Evolutionary conservation across 1,139 yeast species (phyloP), one percentile per base, ranked within the genome.

Genomic region (Pichia sp.): DNA sequence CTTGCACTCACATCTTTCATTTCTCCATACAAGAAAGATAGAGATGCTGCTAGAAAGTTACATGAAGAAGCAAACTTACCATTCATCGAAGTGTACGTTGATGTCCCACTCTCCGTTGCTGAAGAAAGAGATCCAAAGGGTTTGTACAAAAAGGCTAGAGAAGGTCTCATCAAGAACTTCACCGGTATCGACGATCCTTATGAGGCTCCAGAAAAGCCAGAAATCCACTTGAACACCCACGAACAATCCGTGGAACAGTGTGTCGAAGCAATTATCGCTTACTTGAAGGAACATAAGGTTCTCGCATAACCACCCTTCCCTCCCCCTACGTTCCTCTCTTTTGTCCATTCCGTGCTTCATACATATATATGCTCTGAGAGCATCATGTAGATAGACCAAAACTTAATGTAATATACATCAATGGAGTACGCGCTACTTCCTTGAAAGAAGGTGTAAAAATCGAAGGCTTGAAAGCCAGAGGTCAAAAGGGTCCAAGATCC

Each of bases 41-140:
- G 97, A 62, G 77, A 76, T 41, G 72, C 70, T 49, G 97, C 96
- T 22, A 75, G 97, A 56, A 78, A 79, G 56, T 67, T 87, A 49
- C 97, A 88, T 59, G 74, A 72, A 44, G 76, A 78, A 46, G 77
- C 80, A 46, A 71, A 72, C 29, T 66, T 88, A 47, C 91, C 94
- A 35, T 88, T 88, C 52, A 72, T 88, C 39, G 97, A 88, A 65
- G 94, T 88, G 10, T 86, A 64, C 49, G 87, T 88, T 32, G 96
- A 88, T 58, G 96, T 86, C 33, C 96, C 97, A 23, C 69, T 88
- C 36, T 87, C 80, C 51, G 86, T 87, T 42, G 97, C 96, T 36
- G 97, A 88, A 66, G 73, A 84, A 62, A 83, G 97, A 63, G 97
- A 88, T 61, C 97, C 97, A 46, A 88, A 88, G 68, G 97, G 97